A percentile compares a stretch with the other conserved stretches of the same genome.
Conservation (phyloP, 305 asterid species). For the Plantago rigida region DNA sequence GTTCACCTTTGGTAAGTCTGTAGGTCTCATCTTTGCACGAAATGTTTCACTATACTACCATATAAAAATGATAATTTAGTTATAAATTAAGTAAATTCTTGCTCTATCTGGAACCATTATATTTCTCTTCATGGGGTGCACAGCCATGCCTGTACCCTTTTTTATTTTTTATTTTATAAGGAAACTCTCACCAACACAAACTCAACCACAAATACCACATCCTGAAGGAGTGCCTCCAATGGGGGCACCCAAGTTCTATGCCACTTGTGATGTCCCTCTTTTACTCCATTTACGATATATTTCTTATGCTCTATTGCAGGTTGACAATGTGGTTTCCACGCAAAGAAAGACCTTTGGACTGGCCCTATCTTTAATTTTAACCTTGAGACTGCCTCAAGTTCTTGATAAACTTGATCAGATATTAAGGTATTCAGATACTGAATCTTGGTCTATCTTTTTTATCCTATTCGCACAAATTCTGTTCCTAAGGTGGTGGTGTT, state of each 20-base stretch:
- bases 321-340: conserved; percentile 56
- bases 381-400: conserved; percentile 77
- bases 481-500: conserved; percentile 22
- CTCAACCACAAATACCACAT: too few relatives aligned
- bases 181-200: too few relatives aligned
- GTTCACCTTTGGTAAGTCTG: too few relatives aligned
- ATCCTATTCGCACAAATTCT: conserved; percentile 9
- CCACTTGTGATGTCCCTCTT: background rate
- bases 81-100: too few relatives aligned
- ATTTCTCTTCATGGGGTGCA: too few relatives aligned
- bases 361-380: conserved; percentile 73
- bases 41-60: too few relatives aligned
- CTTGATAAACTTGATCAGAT: conserved; percentile 90
- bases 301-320: conserved; percentile 36
- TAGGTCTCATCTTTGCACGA: too few relatives aligned
- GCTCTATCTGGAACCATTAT: too few relatives aligned
- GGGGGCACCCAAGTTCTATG: background rate
- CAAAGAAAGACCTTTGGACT: conserved; percentile 70
- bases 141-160: too few relatives aligned
- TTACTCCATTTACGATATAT: conserved; percentile 1
- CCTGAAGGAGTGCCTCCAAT: too few relatives aligned
- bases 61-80: too few relatives aligned
- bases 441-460: conserved; percentile 19
- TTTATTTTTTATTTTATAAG: too few relatives aligned
- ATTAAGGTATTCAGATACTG: conserved; percentile 51